Evolutionary conservation across 345 rosid genomes (phyloP).

Genomic region (Clausena lansium): DNA sequence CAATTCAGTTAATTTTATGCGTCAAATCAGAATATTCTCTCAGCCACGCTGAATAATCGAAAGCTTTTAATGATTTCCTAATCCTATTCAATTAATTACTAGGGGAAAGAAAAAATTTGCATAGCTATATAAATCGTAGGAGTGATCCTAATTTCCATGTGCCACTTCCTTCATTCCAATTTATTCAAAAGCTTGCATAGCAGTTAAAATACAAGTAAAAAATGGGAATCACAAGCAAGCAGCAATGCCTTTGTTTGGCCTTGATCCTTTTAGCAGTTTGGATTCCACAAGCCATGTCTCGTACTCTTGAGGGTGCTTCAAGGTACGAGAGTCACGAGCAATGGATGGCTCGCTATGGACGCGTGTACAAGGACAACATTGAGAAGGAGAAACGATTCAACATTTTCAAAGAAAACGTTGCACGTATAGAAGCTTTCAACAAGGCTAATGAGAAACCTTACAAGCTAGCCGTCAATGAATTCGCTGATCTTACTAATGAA

Average conservation of each 20-base stretch:
- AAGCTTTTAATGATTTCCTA: too few relatives aligned
- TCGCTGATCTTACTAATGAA: not conserved
- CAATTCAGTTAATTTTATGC: too few relatives aligned
- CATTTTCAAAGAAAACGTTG: not conserved
- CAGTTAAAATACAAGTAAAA: too few relatives aligned
- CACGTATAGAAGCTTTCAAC: not conserved
- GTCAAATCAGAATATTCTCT: too few relatives aligned
- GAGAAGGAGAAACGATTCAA: conserved; percentile 22
- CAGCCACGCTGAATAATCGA: too few relatives aligned
- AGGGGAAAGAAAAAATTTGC: too few relatives aligned
- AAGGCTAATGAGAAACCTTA: not conserved
- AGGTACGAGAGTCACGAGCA: conserved; percentile 24
- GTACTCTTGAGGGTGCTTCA: conserved; percentile 14
- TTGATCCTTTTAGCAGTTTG: conserved; percentile 20
- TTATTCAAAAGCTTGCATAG: too few relatives aligned
- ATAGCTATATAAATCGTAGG: too few relatives aligned
- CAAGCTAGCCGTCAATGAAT: not conserved
- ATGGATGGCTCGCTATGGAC: conserved; percentile 35
- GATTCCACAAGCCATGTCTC: conserved; percentile 14
- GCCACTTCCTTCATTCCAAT: too few relatives aligned
- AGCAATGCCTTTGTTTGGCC: conserved; percentile 12
- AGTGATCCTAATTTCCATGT: too few relatives aligned
- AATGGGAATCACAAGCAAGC: conserved; percentile 16
- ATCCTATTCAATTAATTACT: too few relatives aligned
- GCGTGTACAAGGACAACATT: conserved; percentile 17